These are phyloP conservation scores for Pharnaceum exiguum DNA, from an alignment of 148 eudicot genomes.

Conservation along the genomic window DNA sequence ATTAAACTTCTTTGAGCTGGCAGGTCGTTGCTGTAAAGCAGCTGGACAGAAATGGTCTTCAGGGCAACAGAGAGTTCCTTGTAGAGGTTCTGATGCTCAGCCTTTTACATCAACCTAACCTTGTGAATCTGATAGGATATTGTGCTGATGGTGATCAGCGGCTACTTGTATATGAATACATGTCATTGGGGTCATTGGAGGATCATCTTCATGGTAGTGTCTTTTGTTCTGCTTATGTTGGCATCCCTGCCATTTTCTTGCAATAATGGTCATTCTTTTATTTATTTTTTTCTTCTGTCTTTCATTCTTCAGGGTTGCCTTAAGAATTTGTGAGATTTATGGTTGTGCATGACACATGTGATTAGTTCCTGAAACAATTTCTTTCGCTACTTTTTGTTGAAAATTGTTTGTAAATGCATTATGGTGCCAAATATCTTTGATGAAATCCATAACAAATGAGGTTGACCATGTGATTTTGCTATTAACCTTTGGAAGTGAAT, in stretches of 20 bases:
- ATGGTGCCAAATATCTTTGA: too few species aligned
- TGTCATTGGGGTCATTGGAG: conserved; percentile 88
- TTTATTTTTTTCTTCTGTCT: background rate
- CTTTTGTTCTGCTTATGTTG: conserved; percentile 2
- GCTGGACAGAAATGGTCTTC: conserved; percentile 93
- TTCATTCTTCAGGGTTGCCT: background rate
- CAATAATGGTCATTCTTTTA: background rate
- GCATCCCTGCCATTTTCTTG: background rate
- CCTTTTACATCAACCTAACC: conserved; percentile 73
- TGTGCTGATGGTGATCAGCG: conserved; percentile 99
- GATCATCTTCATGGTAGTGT: conserved; percentile 87
- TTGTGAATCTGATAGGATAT: conserved; percentile 84
- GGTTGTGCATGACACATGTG: too few species aligned
- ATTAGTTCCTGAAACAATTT: too few species aligned
- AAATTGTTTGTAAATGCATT: too few species aligned
- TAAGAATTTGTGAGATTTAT: too few species aligned
- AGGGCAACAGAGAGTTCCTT: conserved; percentile 90
- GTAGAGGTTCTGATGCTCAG: conserved; percentile 99
- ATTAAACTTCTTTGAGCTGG: conserved; percentile 2
- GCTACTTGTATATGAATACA: conserved; percentile 91
- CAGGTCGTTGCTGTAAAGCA: conserved; percentile 95
- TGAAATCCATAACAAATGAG: too few species aligned
- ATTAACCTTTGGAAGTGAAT: too few species aligned
- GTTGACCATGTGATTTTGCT: too few species aligned
- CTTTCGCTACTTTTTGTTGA: too few species aligned